A percentile compares a stretch with the other conserved stretches of the same genome.
Conservation (phyloP, 768 basidiomycete genomes). For the Tylopilus vinaceipallidus region DNA sequence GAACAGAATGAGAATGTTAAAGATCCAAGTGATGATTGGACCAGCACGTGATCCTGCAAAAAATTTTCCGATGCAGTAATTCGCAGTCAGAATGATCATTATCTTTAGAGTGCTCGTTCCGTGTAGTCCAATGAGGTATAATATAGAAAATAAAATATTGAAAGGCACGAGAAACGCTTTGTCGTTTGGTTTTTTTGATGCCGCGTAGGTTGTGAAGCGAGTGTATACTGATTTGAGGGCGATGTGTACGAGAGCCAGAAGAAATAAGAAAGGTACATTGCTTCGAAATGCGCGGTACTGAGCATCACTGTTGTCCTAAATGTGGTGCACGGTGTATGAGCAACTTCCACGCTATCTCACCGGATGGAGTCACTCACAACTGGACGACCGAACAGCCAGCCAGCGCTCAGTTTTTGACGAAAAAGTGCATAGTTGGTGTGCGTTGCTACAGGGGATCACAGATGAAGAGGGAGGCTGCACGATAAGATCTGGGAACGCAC, state of each 20-base stretch:
- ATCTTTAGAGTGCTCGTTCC: slow-evolving; percentile 82
- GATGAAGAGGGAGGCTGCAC: slow-evolving; percentile 1
- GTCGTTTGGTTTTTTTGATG: slow-evolving; percentile 26
- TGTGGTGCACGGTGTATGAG: background rate
- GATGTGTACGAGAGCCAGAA: slow-evolving; percentile 54
- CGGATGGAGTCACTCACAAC: slow-evolving; percentile 53
- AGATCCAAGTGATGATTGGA: slow-evolving; percentile 68
- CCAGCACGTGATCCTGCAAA: slow-evolving; percentile 42
- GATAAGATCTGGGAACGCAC: slow-evolving; percentile 48
- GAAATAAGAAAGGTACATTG: slow-evolving; percentile 63
- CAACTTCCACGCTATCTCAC: background rate
- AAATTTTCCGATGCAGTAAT: slow-evolving; percentile 61
- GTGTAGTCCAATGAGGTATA: slow-evolving; percentile 73
- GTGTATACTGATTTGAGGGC: slow-evolving; percentile 51
- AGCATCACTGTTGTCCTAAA: slow-evolving; percentile 86
- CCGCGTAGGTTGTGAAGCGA: slow-evolving; percentile 22
- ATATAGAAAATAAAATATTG: slow-evolving; percentile 55
- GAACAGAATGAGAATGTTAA: slow-evolving; percentile 74
- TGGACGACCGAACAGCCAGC: slow-evolving; percentile 80
- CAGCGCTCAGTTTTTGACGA: slow-evolving; percentile 52
- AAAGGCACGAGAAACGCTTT: slow-evolving; percentile 50
- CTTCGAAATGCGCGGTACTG: slow-evolving; percentile 89
- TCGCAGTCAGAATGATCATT: slow-evolving; percentile 61
- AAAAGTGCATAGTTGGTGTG: slow-evolving; percentile 75
- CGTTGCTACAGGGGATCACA: slow-evolving; percentile 43